Base-by-base conservation (phyloP, 2,329 filamentous ascomycete genomes). In the Fusarium sterilihyphosum region DNA sequence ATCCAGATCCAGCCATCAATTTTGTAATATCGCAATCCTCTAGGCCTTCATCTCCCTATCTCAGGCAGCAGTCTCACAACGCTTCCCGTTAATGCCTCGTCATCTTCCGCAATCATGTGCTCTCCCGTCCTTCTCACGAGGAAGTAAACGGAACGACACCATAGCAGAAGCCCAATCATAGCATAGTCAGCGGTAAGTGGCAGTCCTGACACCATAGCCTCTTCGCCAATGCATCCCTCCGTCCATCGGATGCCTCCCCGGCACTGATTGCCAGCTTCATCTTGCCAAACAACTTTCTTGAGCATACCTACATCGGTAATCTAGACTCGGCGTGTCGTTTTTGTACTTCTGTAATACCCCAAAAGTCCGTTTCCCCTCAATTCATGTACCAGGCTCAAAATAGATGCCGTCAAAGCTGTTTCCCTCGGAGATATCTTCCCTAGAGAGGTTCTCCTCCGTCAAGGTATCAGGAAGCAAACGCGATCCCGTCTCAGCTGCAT, bases 21-120 rank as follows among this genome's bases (percentile, higher is more conserved):
- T 5, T 8, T 10, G 1, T 4, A 18, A 22, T 18, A 1, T 5
- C 1, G 0, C 20, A n/a, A 5, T 40, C 20, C 8, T 29, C 1
- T 1, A 10, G 2, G 35, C 1, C 8, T 5, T 2, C 24, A 2
- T 29, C 24, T 22, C 20, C 24, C 22, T 11, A 10, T 12, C 6
- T 10, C 10, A 17, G 8, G 24, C 20, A 40, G 14, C 2, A 40
- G 16, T 40, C 10, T 29, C 4, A 17, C 24, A 18, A 29, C 24
- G 4, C 6, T 56, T 31, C 20, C n/a, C 37, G 24, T 11, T 13
- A n/a, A 41, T 56, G 24, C 37, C 22, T 41, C 52, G 20, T 29
- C 52, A 40, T 54, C 35, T 40, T n/a, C 14, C 52, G 37, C 16
- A 41, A 41, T 18, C 26, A 18, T 5, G 4, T 4, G 14, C 20